Evolutionary conservation across 306 rosid species (phyloP), one percentile per base, ranked within the genome.

Genomic region (Pyrus bretschneideri): DNA sequence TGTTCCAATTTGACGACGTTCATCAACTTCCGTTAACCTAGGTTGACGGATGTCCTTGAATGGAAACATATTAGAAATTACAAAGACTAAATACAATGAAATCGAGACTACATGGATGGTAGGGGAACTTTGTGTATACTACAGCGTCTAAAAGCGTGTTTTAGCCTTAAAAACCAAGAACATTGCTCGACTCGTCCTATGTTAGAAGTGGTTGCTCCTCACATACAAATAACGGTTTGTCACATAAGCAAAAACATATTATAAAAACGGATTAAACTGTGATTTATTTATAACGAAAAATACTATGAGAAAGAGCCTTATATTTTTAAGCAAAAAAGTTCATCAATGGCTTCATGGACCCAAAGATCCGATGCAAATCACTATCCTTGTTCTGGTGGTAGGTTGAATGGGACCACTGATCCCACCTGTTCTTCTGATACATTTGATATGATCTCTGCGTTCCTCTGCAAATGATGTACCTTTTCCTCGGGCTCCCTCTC

Each of bases 361-460:
- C 31, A 61, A 29, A 29, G 78, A 72, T 79, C 61, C 72, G 52
- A 15, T 21, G 58, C 54, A 71, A n/a, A 60, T 59, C 46, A 45
- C 27, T 59, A 40, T 61, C 54, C 21, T 25, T 67, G 67, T 15
- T 57, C 45, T 59, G 17, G 55, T 19, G 66, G 80, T 82, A 4
- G 84, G 76, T 42, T 72, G 62, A 70, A 45, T 76, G 61, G 71
- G 68, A 62, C 77, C 11, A 70, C 33, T 51, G 72, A 63, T 54
- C 81, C 76, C 4, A 76, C 84, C 27, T 65, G 62, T 60, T 42
- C 17, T 60, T 21, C 21, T 49, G 4, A 29, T 30, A 46, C 10
- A 73, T 66, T 46, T 59, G 21, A 14, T 54, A 63, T n/a, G 14
- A 60, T 13, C 49, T 23, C 57, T 61, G 29, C 15, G 35, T 14